Conservation (phyloP, 148 eudicot species). For the Camellia sinensis region DNA sequence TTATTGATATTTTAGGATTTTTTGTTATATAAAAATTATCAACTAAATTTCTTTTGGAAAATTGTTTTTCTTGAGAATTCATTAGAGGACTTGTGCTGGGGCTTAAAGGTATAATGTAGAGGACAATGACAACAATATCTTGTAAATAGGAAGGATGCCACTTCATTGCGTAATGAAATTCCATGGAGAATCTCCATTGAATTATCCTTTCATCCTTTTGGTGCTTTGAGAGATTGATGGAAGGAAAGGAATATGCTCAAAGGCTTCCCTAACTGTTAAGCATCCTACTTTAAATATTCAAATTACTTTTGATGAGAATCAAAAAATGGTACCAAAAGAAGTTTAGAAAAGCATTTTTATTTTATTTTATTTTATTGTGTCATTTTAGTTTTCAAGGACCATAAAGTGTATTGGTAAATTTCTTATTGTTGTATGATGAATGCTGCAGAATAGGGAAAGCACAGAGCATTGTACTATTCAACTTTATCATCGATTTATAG, state of each 20-base stretch:
- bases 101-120: not conserved
- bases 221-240: constrained; percentile 3
- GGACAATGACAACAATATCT: no score
- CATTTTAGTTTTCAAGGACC: not conserved
- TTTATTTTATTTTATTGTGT: not conserved
- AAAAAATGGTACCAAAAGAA: not conserved
- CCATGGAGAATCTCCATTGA: not conserved
- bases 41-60: not conserved
- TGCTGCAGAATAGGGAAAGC: not conserved
- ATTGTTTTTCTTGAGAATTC: not conserved
- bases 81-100: not conserved
- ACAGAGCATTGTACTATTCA: not conserved
- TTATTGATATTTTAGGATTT: not conserved
- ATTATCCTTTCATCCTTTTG: not conserved
- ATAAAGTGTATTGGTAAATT: not conserved
- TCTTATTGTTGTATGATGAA: not conserved
- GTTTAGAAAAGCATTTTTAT: not conserved
- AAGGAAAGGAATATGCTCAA: not conserved
- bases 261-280: not conserved
- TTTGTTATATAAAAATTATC: not conserved
- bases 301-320: not conserved
- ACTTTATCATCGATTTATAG: not conserved
- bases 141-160: not conserved
- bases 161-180: not conserved
- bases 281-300: not conserved